Base-by-base conservation (phyloP, 345 rosid genomes). In the Aegle marmelos region DNA sequence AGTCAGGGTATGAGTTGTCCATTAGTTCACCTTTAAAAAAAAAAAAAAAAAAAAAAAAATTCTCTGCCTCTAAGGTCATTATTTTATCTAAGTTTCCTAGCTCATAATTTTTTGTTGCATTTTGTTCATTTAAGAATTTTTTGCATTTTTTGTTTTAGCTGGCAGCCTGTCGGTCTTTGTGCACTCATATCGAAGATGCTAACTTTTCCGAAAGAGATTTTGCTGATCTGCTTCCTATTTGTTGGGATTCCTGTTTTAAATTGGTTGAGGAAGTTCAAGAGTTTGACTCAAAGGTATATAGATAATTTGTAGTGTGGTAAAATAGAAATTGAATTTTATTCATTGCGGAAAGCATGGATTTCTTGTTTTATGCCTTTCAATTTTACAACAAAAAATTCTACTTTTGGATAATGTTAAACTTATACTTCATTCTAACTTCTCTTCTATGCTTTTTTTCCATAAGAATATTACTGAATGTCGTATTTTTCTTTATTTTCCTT, bases 91-190 rank as follows among this genome's bases (percentile, higher is more conserved):
- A 33, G 37, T 36, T 34, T 75, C 73, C 34, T 57, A n/a, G 54
- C 41, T 57, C n/a, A 45, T 72, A 10, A 36, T 48, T 57, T 76
- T 60, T 63, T n/a, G 33, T 53, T 60, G 6, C 27, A 16, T 58
- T 37, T 41, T 48, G 69, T 58, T 82, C 83, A 53, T 79, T 60
- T 74, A 76, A 89, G 83, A 82, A 66, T 33, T 83, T 56, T 36
- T 72, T 83, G 45, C 74, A 76, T 82, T 83, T 82, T 13, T 78
- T 81, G 79, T 74, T 84, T 75, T 80, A 96, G 99, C 89, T 96
- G 86, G 99, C 98, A 82, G 98, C 99, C 78, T 94, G 98, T 83
- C 88, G 99, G 68, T 90, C 99, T 69, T 82, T 94, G 86, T 96
- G 95, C 89, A 86, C 82, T 69, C 97, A 96, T 79, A 81, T 96